Base-by-base conservation (phyloP, 208 protist genomes). In the Vickermania ingenoplastis region DNA sequence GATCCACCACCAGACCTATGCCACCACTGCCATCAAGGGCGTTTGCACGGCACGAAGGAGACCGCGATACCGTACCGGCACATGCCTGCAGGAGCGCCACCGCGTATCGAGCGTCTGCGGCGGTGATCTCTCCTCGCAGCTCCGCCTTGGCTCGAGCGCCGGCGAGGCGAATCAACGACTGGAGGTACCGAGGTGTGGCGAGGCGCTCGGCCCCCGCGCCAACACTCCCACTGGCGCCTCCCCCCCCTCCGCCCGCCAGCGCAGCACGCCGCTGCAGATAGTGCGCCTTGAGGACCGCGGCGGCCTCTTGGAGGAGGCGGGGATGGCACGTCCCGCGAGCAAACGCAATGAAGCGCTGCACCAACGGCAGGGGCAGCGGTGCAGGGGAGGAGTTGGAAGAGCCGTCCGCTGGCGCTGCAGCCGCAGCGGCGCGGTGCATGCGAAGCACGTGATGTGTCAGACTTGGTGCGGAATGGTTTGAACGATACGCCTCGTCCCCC, bases 401-500 rank as follows among this genome's bases (percentile, higher is more conserved):
- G 11, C 22, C 26, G 30, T 24, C 31, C 53, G 25, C 41, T 26
- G 0, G 0, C 13, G 25, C 22, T 3, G 25, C 3, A 3, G 26
- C 67, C 36, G 27, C 49, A 27, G 53, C 36, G 1, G 49, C 71
- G 0, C 71, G 81, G 58, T 94, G 86, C 57, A 89, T 59, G 62
- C 79, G 65, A 41, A 99, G 89, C 1, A 99, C 95, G 73, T 99
- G 97, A 30, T 96, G 63, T 3, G 95, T 97, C 3, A 99, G 72
- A 1, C 53, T 64, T 31, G 69, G 51, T 81, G 61, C 60, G 25
- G 49, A 24, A 73, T 55, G 23, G 36, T 61, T 11, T 24, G n/a
- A 28, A 11, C 11, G 27, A 2, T 23, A 17, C 11, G 30, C 7
- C 5, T 11, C 36, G 3, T 41, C 31, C 2, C 2, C 25, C 5